These are phyloP conservation scores for Schoenoplectus tabernaemontani DNA, from an alignment of 202 grass and related monocot genomes.

Conservation along the genomic window DNA sequence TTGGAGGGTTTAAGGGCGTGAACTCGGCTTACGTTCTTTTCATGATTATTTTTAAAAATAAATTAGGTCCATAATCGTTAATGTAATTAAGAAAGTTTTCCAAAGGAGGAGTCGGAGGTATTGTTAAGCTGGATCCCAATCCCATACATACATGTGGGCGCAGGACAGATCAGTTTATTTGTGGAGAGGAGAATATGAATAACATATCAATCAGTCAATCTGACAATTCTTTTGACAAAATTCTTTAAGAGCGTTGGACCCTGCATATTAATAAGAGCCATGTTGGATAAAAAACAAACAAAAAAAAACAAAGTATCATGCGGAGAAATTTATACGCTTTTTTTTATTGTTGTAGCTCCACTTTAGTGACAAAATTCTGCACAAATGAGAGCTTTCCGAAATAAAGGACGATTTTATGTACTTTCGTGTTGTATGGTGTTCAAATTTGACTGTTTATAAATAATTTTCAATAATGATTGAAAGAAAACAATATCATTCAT, in stretches of 20 bases:
- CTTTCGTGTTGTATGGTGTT: not conserved
- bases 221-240: constrained; percentile 15
- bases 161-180: constrained; percentile 5
- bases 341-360: not conserved
- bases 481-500: not conserved
- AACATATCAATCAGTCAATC: constrained; percentile 8
- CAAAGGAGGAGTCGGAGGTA: not conserved
- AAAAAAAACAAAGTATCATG: not conserved
- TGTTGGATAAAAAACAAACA: not conserved
- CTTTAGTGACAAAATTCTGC: no score
- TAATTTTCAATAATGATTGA: not conserved
- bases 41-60: no score
- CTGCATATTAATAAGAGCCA: not conserved
- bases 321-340: no score
- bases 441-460: not conserved
- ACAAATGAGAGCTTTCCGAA: not conserved
- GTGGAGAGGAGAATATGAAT: not conserved
- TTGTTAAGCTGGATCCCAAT: constrained; percentile 4
- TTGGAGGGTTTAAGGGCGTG: no score
- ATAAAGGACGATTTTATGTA: not conserved
- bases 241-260: not conserved
- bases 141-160: not conserved
- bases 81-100: no score
- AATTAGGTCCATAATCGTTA: no score
- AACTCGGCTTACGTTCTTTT: no score